Percentiles rank a stretch among this genome's conserved stretches.
These are phyloP conservation scores for Pseudogymnoascus sp. DNA, from an alignment of 2,329 filamentous ascomycete species.

Conservation along the genomic window DNA sequence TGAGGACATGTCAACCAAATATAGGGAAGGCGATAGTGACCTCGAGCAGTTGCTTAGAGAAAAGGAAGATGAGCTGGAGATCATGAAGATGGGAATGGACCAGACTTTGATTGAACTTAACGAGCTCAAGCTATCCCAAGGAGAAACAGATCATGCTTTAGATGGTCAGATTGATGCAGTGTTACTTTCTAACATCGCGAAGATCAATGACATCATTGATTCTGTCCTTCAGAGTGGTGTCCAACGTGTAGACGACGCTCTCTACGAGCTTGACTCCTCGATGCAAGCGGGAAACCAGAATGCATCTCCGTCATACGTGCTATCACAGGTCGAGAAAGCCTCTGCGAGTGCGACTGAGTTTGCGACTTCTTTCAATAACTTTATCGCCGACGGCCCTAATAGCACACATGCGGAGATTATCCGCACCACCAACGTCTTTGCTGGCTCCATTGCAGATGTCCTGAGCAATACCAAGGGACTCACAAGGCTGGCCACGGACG, in stretches of 20 bases:
- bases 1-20: conserved; percentile 73
- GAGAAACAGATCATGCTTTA: conserved; percentile 69
- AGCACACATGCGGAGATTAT: conserved; percentile 87
- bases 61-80: conserved; percentile 95
- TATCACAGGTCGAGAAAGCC: conserved; percentile 96
- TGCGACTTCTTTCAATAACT: conserved; percentile 96
- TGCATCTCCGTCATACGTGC: conserved; percentile 85
- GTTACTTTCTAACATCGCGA: conserved; percentile 76
- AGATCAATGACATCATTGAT: conserved; percentile 97
- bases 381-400: conserved; percentile 92
- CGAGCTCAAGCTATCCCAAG: conserved; percentile 71
- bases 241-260: conserved; percentile 86
- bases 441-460: conserved; percentile 86
- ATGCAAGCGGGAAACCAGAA: conserved; percentile 99
- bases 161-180: conserved; percentile 89
- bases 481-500: conserved; percentile 84
- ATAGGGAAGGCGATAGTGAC: conserved; percentile 75
- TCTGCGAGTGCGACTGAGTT: conserved; percentile 94
- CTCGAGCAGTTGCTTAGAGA: conserved; percentile 80
- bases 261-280: conserved; percentile 94
- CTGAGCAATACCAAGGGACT: conserved; percentile 96
- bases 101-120: conserved; percentile 89
- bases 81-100: conserved; percentile 97
- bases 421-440: conserved; percentile 82
- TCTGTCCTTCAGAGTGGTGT: conserved; percentile 91